Conservation (phyloP, 1,284 basidiomycete species). For the Austropuccinia psidii region DNA sequence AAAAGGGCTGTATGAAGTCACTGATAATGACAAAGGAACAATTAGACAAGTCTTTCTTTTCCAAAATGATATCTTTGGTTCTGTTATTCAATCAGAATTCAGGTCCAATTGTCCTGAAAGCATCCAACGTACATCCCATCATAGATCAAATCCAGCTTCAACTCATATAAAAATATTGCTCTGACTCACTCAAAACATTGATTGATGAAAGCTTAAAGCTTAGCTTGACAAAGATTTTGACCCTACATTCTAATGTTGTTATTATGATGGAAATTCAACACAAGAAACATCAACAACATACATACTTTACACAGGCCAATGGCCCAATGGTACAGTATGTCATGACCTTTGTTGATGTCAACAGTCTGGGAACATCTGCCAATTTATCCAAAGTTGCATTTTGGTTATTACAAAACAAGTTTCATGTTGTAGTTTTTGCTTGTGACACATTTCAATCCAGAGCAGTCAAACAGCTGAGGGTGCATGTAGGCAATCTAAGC, state of each 20-base stretch:
- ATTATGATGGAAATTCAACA: constrained; percentile 63
- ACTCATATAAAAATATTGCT: constrained; percentile 90
- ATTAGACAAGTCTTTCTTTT: constrained; percentile 34
- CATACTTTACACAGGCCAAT: background rate
- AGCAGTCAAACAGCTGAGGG: constrained; percentile 93
- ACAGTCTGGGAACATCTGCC: constrained; percentile 98
- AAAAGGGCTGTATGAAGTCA: constrained; percentile 85
- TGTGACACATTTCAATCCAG: constrained; percentile 98
- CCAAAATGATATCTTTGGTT: constrained; percentile 43
- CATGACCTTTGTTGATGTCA: constrained; percentile 98
- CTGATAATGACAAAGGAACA: constrained; percentile 69
- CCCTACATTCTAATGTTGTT: constrained; percentile 93
- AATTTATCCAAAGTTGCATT: constrained; percentile 98
- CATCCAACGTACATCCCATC: constrained; percentile 76
- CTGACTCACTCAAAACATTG: constrained; percentile 76
- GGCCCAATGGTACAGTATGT: constrained; percentile 59
- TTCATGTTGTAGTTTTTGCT: constrained; percentile 89
- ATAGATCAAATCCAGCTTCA: constrained; percentile 92
- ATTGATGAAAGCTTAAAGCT: constrained; percentile 75
- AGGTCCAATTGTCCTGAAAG: constrained; percentile 56
- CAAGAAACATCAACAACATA: constrained; percentile 54
- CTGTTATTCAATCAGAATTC: constrained; percentile 48
- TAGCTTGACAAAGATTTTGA: constrained; percentile 84
- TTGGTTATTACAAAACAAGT: constrained; percentile 93
- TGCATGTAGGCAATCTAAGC: constrained; percentile 89